Percentiles rank a stretch among this genome's conserved stretches.
Evolutionary conservation across 495 filamentous ascomycete genomes (phyloP).

Genomic region (Aspergillus avenaceus): DNA sequence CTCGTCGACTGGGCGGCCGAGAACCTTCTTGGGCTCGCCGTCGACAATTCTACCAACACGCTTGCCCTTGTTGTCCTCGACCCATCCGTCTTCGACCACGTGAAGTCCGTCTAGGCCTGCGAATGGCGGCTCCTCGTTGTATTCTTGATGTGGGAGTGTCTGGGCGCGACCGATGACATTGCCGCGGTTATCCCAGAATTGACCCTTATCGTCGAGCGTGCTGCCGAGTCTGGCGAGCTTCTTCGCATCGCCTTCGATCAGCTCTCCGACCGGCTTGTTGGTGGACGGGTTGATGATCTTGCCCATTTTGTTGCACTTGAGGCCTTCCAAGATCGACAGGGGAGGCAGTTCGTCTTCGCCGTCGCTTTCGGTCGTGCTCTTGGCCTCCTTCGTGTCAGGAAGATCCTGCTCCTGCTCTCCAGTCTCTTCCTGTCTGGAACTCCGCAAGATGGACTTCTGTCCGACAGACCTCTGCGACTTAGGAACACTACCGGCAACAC

Average conservation of each 20-base stretch:
- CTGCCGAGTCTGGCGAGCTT: conserved; percentile 53
- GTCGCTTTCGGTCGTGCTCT: conserved; percentile 25
- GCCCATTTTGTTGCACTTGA: conserved; percentile 58
- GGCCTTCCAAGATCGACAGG: conserved; percentile 57
- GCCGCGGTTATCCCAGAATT: conserved; percentile 59
- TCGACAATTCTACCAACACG: conserved; percentile 56
- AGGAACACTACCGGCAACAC: background rate
- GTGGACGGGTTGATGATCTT: conserved; percentile 49
- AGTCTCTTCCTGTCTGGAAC: conserved; percentile 3
- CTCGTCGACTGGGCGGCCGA: conserved; percentile 59
- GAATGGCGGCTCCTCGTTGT: conserved; percentile 56
- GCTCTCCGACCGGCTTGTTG: conserved; percentile 53
- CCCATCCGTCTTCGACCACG: conserved; percentile 54
- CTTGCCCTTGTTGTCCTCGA: conserved; percentile 57
- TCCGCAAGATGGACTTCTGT: background rate
- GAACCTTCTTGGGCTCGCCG: conserved; percentile 60
- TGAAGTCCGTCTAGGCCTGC: conserved; percentile 61
- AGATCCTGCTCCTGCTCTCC: conserved; percentile 30
- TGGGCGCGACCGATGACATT: conserved; percentile 56
- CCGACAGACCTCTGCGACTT: conserved; percentile 3
- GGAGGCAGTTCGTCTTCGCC: conserved; percentile 45
- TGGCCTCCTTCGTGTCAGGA: conserved; percentile 13
- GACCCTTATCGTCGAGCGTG: conserved; percentile 56
- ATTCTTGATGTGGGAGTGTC: conserved; percentile 54
- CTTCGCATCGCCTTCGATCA: conserved; percentile 57